phyloP scores from a whole-genome alignment of 805 yeast genomes.

The Gaillardinia entomophila region DNA sequence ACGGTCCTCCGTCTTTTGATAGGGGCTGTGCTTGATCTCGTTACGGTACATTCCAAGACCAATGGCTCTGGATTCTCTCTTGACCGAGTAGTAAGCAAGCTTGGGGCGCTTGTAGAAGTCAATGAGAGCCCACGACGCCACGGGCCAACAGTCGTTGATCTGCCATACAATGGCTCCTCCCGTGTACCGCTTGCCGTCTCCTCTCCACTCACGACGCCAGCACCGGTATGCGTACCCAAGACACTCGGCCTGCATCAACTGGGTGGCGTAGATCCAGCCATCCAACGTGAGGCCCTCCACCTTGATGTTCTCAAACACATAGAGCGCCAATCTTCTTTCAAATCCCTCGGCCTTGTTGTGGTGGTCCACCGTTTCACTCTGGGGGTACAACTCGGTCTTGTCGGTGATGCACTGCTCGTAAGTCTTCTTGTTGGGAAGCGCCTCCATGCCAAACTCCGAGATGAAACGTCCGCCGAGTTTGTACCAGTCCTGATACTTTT shows the following conservation, averaged over 20 bases:
- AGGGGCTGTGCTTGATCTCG: slow-evolving; percentile 10
- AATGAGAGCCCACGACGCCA: slow-evolving; percentile 44
- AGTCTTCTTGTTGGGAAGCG: slow-evolving; percentile 36
- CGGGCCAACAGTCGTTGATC: slow-evolving; percentile 50
- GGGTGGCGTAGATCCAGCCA: slow-evolving; percentile 47
- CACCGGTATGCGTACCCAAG: slow-evolving; percentile 39
- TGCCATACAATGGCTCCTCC: slow-evolving; percentile 53
- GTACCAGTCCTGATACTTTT: slow-evolving; percentile 44
- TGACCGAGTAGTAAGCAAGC: slow-evolving; percentile 42
- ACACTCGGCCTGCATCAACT: slow-evolving; percentile 48
- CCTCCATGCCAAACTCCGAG: slow-evolving; percentile 52
- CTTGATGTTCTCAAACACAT: slow-evolving; percentile 40
- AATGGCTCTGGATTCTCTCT: slow-evolving; percentile 33
- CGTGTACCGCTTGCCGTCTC: slow-evolving; percentile 23
- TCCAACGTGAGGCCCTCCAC: slow-evolving; percentile 29
- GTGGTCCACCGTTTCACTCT: slow-evolving; percentile 36
- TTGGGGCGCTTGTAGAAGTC: slow-evolving; percentile 41
- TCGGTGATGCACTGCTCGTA: slow-evolving; percentile 31
- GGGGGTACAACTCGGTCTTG: slow-evolving; percentile 35
- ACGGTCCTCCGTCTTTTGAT: background rate
- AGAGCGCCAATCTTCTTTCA: slow-evolving; percentile 40
- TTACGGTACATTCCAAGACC: slow-evolving; percentile 23
- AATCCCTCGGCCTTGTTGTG: slow-evolving; percentile 48
- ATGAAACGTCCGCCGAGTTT: slow-evolving; percentile 44
- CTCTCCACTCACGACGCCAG: slow-evolving; percentile 45